Evolutionary conservation across 116 monocot species (phyloP), one percentile per base, ranked within the genome.

Genomic region (Iris pallida): DNA sequence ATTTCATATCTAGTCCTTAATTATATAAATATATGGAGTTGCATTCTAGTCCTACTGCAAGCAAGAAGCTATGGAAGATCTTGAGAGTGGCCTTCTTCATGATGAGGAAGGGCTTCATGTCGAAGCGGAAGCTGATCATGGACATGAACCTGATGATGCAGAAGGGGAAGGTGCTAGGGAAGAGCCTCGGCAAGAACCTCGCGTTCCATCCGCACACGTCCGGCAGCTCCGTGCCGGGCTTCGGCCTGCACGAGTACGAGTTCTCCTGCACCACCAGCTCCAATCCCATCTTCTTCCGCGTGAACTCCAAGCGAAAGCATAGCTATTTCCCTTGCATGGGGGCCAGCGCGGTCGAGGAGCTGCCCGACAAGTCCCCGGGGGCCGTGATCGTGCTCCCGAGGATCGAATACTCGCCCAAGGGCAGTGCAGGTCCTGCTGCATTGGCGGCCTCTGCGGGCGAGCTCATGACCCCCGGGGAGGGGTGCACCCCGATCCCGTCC

Each of bases 81-180:
- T 45, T 87, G 3, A 71, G 79, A 16, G 12, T 80, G 0, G 79
- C 84, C 55, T 82, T 90, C 67, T 79, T 73, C 76, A 90, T 84
- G 84, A 71, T 75, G 58, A 81, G 78, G 67, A 84, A 83, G 3
- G 78, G 84, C 15, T 69, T 90, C 57, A 52, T 73, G 4, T 77
- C 89, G 16, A 85, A 82, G 80, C 53, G 80, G 43, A 88, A 82
- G 78, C 78, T 88, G 11, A 54, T 85, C 57, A 74, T 85, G 69
- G 79, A 88, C 72, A 53, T 89, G 65, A 77, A 80, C 60, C 81
- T 82, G 58, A 45, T 85, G 72, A 52, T 84, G 66, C 65, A 84
- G 81, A 73, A 75, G 69, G 84, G 90, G 11, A 87, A 82, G 72
- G 57, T 87, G 73, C 44, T 82, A 7, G 65, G 79, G 40, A 86